phyloP scores from a whole-genome alignment of 1,284 basidiomycete species.

The Porodaedalea pini region DNA sequence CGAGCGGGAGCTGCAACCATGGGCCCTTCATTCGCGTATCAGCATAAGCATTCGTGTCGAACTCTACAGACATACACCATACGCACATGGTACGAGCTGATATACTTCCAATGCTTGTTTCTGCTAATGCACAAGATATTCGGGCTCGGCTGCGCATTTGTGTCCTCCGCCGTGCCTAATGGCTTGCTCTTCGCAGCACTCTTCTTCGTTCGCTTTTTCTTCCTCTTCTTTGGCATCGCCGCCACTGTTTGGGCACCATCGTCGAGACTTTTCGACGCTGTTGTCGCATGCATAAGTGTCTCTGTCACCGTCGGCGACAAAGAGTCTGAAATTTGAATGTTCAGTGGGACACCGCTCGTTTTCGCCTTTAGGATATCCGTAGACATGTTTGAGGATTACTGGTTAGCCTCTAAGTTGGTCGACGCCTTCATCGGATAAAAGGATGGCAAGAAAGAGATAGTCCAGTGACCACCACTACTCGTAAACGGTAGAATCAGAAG shows the following conservation, averaged over 20 bases:
- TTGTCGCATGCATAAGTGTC: background rate
- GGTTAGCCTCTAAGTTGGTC: background rate
- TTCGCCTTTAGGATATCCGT: too few relatives aligned
- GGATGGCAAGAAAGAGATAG: background rate
- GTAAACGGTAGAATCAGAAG: too few relatives aligned
- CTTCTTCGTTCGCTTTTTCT: constrained; percentile 68
- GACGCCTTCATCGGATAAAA: background rate
- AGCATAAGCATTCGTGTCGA: constrained; percentile 1
- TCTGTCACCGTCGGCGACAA: background rate
- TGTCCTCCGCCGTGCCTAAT: constrained; percentile 23
- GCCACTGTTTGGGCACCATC: background rate
- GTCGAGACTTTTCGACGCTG: background rate
- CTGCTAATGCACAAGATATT: constrained; percentile 75
- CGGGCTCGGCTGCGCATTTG: constrained; percentile 36
- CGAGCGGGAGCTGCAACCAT: constrained; percentile 81
- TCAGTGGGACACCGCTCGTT: background rate
- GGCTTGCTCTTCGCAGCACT: constrained; percentile 36
- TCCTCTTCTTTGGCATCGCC: constrained; percentile 58
- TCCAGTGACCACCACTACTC: too few relatives aligned
- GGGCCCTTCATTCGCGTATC: constrained; percentile 52
- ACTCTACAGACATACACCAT: background rate
- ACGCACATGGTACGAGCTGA: constrained; percentile 82
- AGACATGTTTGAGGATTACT: too few relatives aligned
- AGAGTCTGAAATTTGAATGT: background rate
- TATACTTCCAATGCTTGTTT: constrained; percentile 85